These are phyloP conservation scores for Nicotiana undulata DNA, from an alignment of 257 asterid genomes.

Conservation along the genomic window DNA sequence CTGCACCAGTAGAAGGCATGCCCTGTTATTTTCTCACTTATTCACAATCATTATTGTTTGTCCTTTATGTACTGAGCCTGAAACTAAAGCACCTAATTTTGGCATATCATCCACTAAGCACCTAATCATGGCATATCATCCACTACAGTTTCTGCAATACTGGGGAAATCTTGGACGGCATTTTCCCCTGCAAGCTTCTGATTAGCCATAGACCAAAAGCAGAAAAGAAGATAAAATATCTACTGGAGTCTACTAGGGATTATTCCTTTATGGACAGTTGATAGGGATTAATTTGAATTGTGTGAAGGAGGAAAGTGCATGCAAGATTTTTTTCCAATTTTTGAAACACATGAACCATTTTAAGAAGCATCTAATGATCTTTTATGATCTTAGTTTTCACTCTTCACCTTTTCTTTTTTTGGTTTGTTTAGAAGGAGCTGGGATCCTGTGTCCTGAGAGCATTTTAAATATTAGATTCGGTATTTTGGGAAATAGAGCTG, in stretches of 20 bases:
- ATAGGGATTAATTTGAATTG: neutral
- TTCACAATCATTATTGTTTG: conserved; percentile 5
- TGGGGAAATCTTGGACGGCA: conserved; percentile 3
- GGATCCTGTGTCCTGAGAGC: conserved; percentile 42
- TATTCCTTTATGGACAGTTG: neutral
- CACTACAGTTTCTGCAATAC: neutral
- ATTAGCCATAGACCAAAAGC: neutral
- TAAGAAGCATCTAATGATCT: neutral
- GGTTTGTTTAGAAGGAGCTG: conserved; percentile 46
- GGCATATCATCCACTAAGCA: neutral
- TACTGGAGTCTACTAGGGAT: neutral
- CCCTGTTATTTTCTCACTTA: neutral
- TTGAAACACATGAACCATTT: neutral
- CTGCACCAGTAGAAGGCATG: conserved; percentile 38
- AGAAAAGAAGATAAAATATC: neutral
- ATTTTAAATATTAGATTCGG: conserved; percentile 63
- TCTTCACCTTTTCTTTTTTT: neutral
- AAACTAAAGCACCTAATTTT: neutral
- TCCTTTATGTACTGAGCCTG: neutral
- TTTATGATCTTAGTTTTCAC: neutral
- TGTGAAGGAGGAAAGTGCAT: neutral
- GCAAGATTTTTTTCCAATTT: neutral
- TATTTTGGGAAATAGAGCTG: conserved; percentile 63
- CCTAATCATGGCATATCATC: neutral
- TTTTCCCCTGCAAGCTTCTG: neutral